Base-by-base conservation (phyloP, 1,284 basidiomycete genomes). In the Irpex sp. region DNA sequence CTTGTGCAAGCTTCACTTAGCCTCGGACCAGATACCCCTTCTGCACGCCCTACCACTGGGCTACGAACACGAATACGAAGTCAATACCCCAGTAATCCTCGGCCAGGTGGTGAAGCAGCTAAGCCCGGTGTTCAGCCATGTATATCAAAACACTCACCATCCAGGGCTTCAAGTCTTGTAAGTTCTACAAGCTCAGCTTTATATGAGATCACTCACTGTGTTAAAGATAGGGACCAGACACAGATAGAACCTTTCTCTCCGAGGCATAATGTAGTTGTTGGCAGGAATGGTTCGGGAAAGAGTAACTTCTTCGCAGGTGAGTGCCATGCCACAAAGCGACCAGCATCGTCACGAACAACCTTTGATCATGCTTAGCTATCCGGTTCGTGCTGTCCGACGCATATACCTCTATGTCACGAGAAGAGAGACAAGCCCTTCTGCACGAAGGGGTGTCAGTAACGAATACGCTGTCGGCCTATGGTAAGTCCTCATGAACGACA, bases 301-400 rank as follows among this genome's bases (percentile, higher is more conserved):
- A 95, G 93, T 71, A 98, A 98, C 75, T 97, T 98, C 82, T 98
- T 98, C 76, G 89, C 93, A 47, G 93, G 93, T 91, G 64, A 66
- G 85, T 71, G 58, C 9, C 31, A 21, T 3, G 36, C 37, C 36
- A 35, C 54, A 56, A 26, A 0, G 15, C 9, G 7, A 2, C 11
- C 8, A 4, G 36, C 31, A 35, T 37, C 6, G 13, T 3, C 7
- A 9, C 7, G 3, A 36, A 19, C 2, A 46, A 15, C 3, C 55
- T 37, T 15, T 39, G 15, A 5, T 3, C 8, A 0, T 43, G 19
- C 9, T 13, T 43, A 93, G 94, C 96, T 17, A 97, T 98, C 71
- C 92, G 97, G 7, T 99, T 99, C 71, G 97, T 99, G 3, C 83
- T 99, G 5, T 96, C 95, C 5, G 97, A 99, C 79, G 95, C 96